A percentile compares a stretch with the other conserved stretches of the same genome.
phyloP scores from a whole-genome alignment of 2,329 filamentous ascomycete genomes.

The Trichoderma afroharzianum region DNA sequence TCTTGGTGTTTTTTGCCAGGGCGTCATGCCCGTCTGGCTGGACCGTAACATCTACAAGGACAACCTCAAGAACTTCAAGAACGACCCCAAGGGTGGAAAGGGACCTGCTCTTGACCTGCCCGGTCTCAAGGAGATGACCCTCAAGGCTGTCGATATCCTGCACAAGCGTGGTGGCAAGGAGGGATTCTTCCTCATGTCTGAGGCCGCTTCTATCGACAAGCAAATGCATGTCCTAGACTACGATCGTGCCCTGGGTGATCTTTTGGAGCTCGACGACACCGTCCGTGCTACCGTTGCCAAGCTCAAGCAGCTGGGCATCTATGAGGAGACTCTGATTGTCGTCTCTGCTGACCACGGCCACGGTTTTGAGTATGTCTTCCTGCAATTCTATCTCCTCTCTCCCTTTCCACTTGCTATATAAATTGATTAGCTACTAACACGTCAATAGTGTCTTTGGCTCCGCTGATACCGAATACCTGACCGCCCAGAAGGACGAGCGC shows the following conservation, averaged over 20 bases:
- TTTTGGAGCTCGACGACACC: conserved; percentile 82
- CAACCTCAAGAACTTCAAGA: conserved; percentile 63
- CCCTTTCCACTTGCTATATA: background rate
- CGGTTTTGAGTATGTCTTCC: conserved; percentile 62
- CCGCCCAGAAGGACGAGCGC: conserved; percentile 61
- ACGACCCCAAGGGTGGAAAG: conserved; percentile 64
- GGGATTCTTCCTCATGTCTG: conserved; percentile 85
- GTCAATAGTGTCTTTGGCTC: conserved; percentile 62
- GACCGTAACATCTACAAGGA: conserved; percentile 77
- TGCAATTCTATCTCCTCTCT: background rate
- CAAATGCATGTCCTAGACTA: conserved; percentile 86
- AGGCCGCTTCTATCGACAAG: conserved; percentile 84
- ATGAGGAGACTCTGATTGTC: conserved; percentile 73
- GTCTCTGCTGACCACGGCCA: conserved; percentile 88
- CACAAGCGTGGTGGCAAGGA: conserved; percentile 61
- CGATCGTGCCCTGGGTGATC: conserved; percentile 77
- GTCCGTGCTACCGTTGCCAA: conserved; percentile 70
- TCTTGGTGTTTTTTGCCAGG: conserved; percentile 73
- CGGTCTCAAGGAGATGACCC: conserved; percentile 83
- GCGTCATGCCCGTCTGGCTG: conserved; percentile 78
- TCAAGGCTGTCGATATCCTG: conserved; percentile 82
- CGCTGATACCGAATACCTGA: conserved; percentile 75
- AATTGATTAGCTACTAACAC: conserved; percentile 4
- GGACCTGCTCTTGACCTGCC: conserved; percentile 69
- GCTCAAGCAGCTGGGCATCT: conserved; percentile 60